Percentiles rank a stretch among this genome's conserved stretches.
Evolutionary conservation across 1,139 yeast species (phyloP).

Genomic region (Yamadazyma triangularis): DNA sequence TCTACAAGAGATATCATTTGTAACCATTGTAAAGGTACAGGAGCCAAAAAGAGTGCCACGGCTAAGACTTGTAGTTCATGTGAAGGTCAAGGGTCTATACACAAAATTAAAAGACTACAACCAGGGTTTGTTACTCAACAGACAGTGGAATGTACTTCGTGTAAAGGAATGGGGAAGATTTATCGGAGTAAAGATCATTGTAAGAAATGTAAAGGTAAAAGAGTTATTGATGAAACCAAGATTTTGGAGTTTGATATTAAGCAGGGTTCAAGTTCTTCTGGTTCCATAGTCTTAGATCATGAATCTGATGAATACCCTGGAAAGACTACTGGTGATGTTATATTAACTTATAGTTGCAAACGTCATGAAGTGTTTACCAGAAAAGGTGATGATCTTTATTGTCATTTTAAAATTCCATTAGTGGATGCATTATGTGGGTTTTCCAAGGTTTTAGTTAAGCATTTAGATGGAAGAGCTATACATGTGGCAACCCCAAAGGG

Average conservation of each 20-base stretch:
- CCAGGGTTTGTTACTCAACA: constrained; percentile 74
- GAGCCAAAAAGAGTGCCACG: constrained; percentile 61
- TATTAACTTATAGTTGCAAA: constrained; percentile 52
- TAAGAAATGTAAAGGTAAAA: constrained; percentile 67
- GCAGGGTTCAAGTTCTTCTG: constrained; percentile 66
- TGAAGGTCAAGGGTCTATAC: constrained; percentile 64
- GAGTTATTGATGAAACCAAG: constrained; percentile 62
- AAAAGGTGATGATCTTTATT: constrained; percentile 59
- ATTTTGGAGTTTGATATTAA: constrained; percentile 74
- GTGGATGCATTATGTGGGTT: constrained; percentile 85
- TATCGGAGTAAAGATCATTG: constrained; percentile 69
- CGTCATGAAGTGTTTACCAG: constrained; percentile 49
- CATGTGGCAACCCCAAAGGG: constrained; percentile 64
- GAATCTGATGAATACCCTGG: constrained; percentile 82
- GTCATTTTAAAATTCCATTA: constrained; percentile 57
- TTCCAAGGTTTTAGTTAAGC: constrained; percentile 60
- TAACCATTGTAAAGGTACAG: constrained; percentile 66
- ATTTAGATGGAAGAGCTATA: constrained; percentile 77
- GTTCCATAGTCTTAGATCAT: constrained; percentile 54
- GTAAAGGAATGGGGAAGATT: constrained; percentile 69
- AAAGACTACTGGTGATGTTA: constrained; percentile 72
- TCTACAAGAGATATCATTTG: constrained; percentile 74
- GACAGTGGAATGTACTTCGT: constrained; percentile 58
- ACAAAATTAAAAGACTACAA: constrained; percentile 61
- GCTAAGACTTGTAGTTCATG: constrained; percentile 60